Evolutionary conservation across 176 grass and related monocot genomes (phyloP).

Genomic region (Pontederia crassipes): DNA sequence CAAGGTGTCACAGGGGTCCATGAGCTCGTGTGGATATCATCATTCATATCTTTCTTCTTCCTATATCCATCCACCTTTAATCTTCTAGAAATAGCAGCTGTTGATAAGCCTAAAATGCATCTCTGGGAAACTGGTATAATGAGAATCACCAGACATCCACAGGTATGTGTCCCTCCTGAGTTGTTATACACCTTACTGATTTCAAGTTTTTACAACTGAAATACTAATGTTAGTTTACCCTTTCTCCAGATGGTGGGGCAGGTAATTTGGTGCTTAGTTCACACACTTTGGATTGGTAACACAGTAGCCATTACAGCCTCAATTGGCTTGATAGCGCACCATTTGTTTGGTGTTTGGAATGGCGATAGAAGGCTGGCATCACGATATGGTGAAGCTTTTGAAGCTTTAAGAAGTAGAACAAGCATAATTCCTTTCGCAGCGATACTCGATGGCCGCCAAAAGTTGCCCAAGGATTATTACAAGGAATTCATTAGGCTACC

Average conservation of each 20-base stretch:
- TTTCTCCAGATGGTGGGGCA: constrained; percentile 71
- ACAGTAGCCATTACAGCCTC: constrained; percentile 66
- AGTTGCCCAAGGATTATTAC: constrained; percentile 70
- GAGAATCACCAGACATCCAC: constrained; percentile 90
- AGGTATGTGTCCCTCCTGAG: constrained; percentile 29
- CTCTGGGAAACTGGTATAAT: constrained; percentile 99
- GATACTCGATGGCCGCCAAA: constrained; percentile 70
- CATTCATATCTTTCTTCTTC: constrained; percentile 65
- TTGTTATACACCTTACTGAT: not conserved
- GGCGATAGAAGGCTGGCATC: constrained; percentile 60
- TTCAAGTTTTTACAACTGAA: not conserved
- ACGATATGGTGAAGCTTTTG: constrained; percentile 62
- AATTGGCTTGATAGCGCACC: constrained; percentile 62
- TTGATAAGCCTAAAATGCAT: constrained; percentile 91
- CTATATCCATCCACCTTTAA: constrained; percentile 97
- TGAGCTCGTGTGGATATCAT: constrained; percentile 75
- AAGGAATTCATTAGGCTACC: constrained; percentile 84
- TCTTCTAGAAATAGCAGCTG: constrained; percentile 87
- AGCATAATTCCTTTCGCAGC: constrained; percentile 74
- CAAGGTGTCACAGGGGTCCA: constrained; percentile 57
- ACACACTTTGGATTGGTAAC: constrained; percentile 93
- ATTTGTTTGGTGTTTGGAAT: constrained; percentile 92
- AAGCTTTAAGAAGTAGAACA: constrained; percentile 69
- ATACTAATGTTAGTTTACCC: constrained; percentile 8
- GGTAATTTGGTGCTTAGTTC: constrained; percentile 92